Evolutionary conservation across 192 early-diverging fungal species (phyloP).

Genomic region (Coemansia guatemalensis): DNA sequence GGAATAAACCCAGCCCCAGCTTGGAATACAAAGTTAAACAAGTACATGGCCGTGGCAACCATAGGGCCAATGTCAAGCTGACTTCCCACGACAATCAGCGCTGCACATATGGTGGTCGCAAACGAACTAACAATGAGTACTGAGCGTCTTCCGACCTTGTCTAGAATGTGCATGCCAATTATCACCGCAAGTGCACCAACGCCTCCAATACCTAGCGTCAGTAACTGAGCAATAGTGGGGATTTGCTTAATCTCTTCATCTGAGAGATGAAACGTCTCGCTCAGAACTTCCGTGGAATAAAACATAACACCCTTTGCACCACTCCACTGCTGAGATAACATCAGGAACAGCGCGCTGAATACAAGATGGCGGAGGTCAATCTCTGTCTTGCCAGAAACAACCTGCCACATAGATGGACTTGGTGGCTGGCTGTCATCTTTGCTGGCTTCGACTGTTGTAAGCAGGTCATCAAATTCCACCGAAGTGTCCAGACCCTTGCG

Average conservation of each 20-base stretch:
- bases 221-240: constrained; percentile 62
- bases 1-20: constrained; percentile 84
- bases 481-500: constrained; percentile 53
- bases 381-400: constrained; percentile 43
- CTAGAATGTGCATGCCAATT: constrained; percentile 71
- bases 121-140: constrained; percentile 65
- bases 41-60: constrained; percentile 61
- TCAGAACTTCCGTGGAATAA: constrained; percentile 78
- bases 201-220: constrained; percentile 78
- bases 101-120: constrained; percentile 58
- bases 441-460: constrained; percentile 36
- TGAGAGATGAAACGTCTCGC: constrained; percentile 51
- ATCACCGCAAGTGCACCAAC: constrained; percentile 75
- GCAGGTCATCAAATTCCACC: constrained; percentile 61
- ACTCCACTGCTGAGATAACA: constrained; percentile 82
- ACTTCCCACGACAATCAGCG: constrained; percentile 60
- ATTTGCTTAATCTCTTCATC: constrained; percentile 35
- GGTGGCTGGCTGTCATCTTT: constrained; percentile 20
- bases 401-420: constrained; percentile 39
- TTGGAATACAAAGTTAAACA: constrained; percentile 83
- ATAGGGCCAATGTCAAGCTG: constrained; percentile 57
- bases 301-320: constrained; percentile 90
- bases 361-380: constrained; percentile 64
- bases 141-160: constrained; percentile 67
- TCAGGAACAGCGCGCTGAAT: constrained; percentile 64